Evolutionary conservation across 768 basidiomycete species (phyloP), one percentile per base, ranked within the genome.

Genomic region (Lactarius quietus): DNA sequence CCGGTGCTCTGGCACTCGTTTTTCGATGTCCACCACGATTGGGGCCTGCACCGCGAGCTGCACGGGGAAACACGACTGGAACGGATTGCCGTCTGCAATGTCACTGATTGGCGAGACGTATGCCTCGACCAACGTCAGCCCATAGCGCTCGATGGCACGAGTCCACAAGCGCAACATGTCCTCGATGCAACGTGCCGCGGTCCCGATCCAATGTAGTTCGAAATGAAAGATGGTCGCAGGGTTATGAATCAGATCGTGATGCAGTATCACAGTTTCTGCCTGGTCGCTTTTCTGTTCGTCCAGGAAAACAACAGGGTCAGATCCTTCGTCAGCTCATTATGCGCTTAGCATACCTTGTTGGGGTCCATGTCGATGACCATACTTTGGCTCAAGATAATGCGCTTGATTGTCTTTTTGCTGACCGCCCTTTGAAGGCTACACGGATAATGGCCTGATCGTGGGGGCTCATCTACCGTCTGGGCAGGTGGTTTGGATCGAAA

Each of bases 151-250:
- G 53, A 95, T 92, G 5, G 84, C 82, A 45, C 91, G 82, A 62
- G 84, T 85, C 90, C 94, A 95, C 59, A 84, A 82, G 43, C 89
- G 85, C 28, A 97, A 81, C 59, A 89, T 83, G 69, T 96, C 94
- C 68, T 98, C 95, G 59, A 98, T 90, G 68, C 88, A 89, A 26
- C 92, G 85, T 28, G 95, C 93, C 1, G 94, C 95, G 2, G 95
- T 90, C 3, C 93, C 95, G 45, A 98, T 89, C 96, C 97, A 99
- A 67, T 96, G 92, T 33, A 99, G 81, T 75, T 99, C 95, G 71
- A 98, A 95, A 75, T 98, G 96, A 78, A 97, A 97, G 64, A 91
- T 92, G 33, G 90, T 96, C n/a, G 82, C 84, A 0, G 93, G 91
- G 72, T 98, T 98, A 75, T 98, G 96, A 59, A 96, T 90, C 63